phyloP scores from a whole-genome alignment of 768 basidiomycete species.

The Pulveroboletus sp. region DNA sequence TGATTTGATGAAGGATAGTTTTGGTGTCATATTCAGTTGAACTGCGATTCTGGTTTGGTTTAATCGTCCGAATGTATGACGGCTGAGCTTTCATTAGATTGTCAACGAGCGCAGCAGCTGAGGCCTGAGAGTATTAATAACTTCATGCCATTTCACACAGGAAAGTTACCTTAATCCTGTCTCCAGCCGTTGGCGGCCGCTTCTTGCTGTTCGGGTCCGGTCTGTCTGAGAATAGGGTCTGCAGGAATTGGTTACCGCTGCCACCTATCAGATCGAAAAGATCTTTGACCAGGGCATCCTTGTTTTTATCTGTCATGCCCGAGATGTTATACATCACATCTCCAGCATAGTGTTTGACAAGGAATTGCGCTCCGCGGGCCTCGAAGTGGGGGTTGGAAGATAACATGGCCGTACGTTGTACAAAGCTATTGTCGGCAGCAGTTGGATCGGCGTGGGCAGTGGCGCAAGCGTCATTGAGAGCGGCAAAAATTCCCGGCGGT shows the following conservation, averaged over 20 bases:
- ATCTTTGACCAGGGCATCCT: conserved; percentile 94
- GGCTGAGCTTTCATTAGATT: conserved; percentile 98
- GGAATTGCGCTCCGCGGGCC: conserved; percentile 87
- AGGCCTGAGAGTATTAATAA: conserved; percentile 45
- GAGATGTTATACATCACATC: conserved; percentile 97
- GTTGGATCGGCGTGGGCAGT: conserved; percentile 96
- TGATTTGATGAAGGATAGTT: conserved; percentile 97
- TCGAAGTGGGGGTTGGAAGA: conserved; percentile 92
- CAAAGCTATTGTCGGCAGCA: conserved; percentile 95
- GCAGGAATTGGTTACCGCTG: conserved; percentile 82
- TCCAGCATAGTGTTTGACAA: conserved; percentile 96
- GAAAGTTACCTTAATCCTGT: conserved; percentile 82
- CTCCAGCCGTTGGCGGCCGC: conserved; percentile 94
- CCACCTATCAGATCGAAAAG: conserved; percentile 81
- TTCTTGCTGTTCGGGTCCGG: conserved; percentile 98
- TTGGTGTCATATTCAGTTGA: conserved; percentile 89
- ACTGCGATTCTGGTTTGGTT: conserved; percentile 96
- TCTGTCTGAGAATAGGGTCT: conserved; percentile 86
- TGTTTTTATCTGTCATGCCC: conserved; percentile 99
- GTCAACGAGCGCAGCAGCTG: conserved; percentile 94
- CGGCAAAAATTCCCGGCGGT: conserved; percentile 96
- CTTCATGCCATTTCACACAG: not conserved
- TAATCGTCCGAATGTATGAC: conserved; percentile 98
- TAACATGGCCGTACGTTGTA: conserved; percentile 81
- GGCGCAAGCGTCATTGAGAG: conserved; percentile 97